phyloP scores from a whole-genome alignment of 345 rosid genomes.

The Camelina sativa region DNA sequence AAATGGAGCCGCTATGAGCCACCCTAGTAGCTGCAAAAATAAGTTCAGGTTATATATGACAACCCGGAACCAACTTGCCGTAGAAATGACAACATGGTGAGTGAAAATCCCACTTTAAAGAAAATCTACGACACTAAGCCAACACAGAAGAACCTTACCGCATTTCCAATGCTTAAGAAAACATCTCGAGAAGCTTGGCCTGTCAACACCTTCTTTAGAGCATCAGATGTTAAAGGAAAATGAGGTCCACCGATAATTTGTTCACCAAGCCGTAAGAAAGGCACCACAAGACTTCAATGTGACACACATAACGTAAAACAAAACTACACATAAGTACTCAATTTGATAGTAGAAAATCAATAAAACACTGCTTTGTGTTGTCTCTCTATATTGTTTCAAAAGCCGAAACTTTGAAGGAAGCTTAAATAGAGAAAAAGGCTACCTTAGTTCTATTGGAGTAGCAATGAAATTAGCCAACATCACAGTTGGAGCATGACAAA shows the following conservation, averaged over 20 bases:
- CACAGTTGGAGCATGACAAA: conserved; percentile 82
- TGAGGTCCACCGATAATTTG: conserved; percentile 74
- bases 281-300: conserved; percentile 72
- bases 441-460: conserved; percentile 92
- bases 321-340: conserved; percentile 8
- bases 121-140: conserved; percentile 4
- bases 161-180: conserved; percentile 74
- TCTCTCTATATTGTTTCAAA: neutral
- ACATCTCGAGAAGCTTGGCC: conserved; percentile 85
- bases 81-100: neutral
- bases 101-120: neutral
- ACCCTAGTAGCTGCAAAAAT: conserved; percentile 39
- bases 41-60: neutral
- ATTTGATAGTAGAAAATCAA: neutral
- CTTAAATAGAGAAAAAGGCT: conserved; percentile 3
- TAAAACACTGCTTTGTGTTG: neutral
- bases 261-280: conserved; percentile 95
- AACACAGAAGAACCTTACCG: conserved; percentile 56
- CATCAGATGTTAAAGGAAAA: conserved; percentile 90
- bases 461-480: conserved; percentile 87
- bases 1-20: conserved; percentile 43
- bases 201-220: conserved; percentile 80
- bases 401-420: neutral
- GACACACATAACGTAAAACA: conserved; percentile 36
- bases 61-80: neutral